Evolutionary conservation across 208 protist genomes (phyloP), one percentile per base, ranked within the genome.

Genomic region (Leishmania aethiopica): DNA sequence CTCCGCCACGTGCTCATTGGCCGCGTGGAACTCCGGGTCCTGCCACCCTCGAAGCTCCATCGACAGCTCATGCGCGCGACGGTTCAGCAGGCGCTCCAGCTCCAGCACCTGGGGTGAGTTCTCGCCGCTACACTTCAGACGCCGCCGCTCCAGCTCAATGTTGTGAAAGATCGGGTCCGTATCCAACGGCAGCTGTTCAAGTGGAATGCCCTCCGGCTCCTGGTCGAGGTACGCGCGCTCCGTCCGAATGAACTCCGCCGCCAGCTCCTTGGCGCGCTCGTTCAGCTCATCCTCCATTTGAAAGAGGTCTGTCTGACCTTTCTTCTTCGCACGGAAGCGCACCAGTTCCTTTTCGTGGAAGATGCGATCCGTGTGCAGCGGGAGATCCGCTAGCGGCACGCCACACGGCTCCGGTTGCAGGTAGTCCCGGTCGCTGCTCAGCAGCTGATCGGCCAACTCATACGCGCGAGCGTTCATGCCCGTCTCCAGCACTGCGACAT

Each of bases 1-100:
- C 70, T 92, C 89, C 3, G 92, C 94, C 25, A 94, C 77, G 80
- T 94, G 84, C 73, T 85, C 77, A 78, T 96, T 97, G 6, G 80
- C 80, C 28, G 89, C 88, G 84, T 96, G 93, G 76, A 97, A 97
- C 75, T 96, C 91, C 73, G 75, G 77, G 81, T 97, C 94, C 77
- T 95, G 93, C 92, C 93, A 97, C 35, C 94, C 94, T 28, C 88
- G 88, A 40, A 92, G 85, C 76, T 88, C 88, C 71, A 90, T 51
- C 28, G 94, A 92, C 59, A 97, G 88, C 79, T 91, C 84, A 53
- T 91, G 90, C 32, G 82, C 88, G 25, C 93, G 90, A 47, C 75
- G 40, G 78, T 94, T 94, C 55, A 97, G 84, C 37, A 69, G 84
- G 42, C 87, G 64, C 81, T 96, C 91, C 35, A 96, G 76, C 45